Conservation (phyloP, 2,329 filamentous ascomycete genomes). For the Fusarium staphyleae region DNA sequence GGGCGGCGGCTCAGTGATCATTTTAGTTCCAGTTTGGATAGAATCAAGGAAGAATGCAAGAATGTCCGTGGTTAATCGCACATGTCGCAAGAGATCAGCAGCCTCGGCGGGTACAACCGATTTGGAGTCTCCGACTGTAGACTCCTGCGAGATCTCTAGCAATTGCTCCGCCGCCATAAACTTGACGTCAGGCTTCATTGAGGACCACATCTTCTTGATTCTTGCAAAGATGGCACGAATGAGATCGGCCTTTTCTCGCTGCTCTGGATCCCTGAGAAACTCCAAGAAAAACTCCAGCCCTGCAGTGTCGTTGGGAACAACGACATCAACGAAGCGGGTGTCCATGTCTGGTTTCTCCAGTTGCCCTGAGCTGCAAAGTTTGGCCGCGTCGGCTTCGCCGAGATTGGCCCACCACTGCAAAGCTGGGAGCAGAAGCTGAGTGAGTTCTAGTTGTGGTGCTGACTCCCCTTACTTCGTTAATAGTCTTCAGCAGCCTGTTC, state of each 20-base stretch:
- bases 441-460: conserved; percentile 74
- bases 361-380: conserved; percentile 50
- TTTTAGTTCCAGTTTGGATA: conserved; percentile 74
- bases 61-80: conserved; percentile 76
- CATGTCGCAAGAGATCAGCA: conserved; percentile 73
- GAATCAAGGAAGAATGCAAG: conserved; percentile 76
- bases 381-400: conserved; percentile 56
- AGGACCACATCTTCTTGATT: conserved; percentile 74
- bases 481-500: conserved; percentile 70
- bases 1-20: conserved; percentile 74
- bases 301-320: conserved; percentile 60
- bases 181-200: conserved; percentile 70
- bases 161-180: conserved; percentile 67
- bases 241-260: conserved; percentile 57
- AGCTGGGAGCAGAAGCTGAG: conserved; percentile 76
- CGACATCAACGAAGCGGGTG: conserved; percentile 56
- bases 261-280: conserved; percentile 52
- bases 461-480: conserved; percentile 77
- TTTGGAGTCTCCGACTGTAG: conserved; percentile 43
- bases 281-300: conserved; percentile 62
- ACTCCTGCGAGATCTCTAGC: conserved; percentile 65
- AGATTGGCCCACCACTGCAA: conserved; percentile 73
- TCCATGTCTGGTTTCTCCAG: conserved; percentile 53
- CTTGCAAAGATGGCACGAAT: conserved; percentile 71
- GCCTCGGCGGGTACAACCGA: conserved; percentile 63